Percentiles rank a stretch among this genome's conserved stretches.
phyloP scores from a whole-genome alignment of 768 basidiomycete species.

The Mycena alexandri region DNA sequence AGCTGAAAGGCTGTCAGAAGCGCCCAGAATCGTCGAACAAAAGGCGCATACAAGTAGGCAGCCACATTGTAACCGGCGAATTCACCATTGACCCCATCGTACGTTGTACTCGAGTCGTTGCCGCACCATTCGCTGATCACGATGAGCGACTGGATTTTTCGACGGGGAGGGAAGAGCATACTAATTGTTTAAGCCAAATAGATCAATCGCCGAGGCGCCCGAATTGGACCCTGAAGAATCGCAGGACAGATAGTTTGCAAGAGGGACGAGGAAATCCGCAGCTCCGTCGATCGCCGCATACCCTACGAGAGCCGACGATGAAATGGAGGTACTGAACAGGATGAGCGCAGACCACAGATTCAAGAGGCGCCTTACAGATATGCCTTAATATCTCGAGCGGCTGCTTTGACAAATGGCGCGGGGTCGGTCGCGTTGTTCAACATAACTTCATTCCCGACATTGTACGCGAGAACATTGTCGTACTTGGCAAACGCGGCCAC shows the following conservation, averaged over 20 bases:
- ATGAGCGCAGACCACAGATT: background rate
- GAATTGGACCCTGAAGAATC: too few species aligned
- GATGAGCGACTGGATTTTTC: background rate
- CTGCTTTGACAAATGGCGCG: constrained; percentile 77
- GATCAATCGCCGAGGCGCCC: background rate
- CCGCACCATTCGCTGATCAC: constrained; percentile 50
- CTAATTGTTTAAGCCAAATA: background rate
- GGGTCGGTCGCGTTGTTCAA: constrained; percentile 57
- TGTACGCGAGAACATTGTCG: constrained; percentile 76
- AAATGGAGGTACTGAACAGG: background rate
- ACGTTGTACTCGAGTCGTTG: constrained; percentile 65
- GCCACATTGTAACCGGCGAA: constrained; percentile 80
- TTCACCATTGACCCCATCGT: constrained; percentile 67
- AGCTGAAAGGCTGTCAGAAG: constrained; percentile 10
- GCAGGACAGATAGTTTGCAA: too few species aligned
- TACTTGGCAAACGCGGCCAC: constrained; percentile 72
- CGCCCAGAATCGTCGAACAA: constrained; percentile 22
- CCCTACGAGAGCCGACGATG: too few species aligned
- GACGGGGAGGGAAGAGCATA: too few species aligned
- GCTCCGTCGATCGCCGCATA: too few species aligned
- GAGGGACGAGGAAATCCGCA: too few species aligned
- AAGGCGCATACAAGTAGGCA: constrained; percentile 91
- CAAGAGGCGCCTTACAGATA: constrained; percentile 61
- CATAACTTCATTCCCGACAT: constrained; percentile 76
- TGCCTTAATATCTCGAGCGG: constrained; percentile 73